Conservation (phyloP, 257 asterid species). For the Rauvolfia tetraphylla region DNA sequence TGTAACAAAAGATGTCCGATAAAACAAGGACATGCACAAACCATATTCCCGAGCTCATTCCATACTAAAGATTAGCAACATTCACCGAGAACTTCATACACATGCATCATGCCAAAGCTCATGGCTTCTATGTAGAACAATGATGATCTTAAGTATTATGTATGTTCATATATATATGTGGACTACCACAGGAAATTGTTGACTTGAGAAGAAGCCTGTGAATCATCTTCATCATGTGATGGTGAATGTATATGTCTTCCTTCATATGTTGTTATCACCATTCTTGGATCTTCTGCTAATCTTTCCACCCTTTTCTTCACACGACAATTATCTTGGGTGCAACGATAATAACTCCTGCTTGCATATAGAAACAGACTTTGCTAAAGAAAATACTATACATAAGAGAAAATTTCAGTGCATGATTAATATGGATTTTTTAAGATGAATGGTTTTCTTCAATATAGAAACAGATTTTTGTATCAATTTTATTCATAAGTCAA, state of each 20-base stretch:
- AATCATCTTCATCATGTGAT: conserved; percentile 67
- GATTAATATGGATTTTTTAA: no score
- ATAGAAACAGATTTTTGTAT: not conserved
- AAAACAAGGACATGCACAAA: conserved; percentile 10
- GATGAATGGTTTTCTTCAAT: not conserved
- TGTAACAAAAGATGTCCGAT: not conserved
- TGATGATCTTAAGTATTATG: not conserved
- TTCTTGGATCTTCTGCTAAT: conserved; percentile 86
- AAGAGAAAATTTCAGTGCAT: no score
- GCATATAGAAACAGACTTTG: not conserved
- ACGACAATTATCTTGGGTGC: conserved; percentile 84
- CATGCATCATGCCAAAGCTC: not conserved
- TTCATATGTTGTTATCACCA: conserved; percentile 95
- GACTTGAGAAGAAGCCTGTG: conserved; percentile 50
- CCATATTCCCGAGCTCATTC: not conserved
- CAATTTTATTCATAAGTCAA: no score
- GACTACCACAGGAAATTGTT: conserved; percentile 62
- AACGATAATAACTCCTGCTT: conserved; percentile 86
- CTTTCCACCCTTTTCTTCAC: conserved; percentile 91
- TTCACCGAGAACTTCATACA: not conserved
- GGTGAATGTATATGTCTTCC: conserved; percentile 91
- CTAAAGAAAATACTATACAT: not conserved
- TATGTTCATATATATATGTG: not conserved
- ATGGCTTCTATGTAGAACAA: not conserved
- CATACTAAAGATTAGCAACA: not conserved